Evolutionary conservation across 352 stramenopile genomes (phyloP), one percentile per base, ranked within the genome.

Genomic region (Phytophthora melonis): DNA sequence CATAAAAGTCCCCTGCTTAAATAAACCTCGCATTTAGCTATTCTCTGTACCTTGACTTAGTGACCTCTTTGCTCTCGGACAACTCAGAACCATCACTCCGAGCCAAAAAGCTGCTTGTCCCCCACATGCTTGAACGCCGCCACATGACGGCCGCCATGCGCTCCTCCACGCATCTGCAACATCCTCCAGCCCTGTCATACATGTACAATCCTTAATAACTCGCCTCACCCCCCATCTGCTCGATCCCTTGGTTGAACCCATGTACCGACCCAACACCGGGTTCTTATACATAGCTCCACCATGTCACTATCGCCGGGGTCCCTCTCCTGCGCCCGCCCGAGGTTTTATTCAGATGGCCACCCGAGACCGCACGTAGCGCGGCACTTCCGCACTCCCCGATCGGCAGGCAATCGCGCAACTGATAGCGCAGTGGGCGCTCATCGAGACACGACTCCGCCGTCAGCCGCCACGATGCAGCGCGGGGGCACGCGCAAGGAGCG

Each of bases 401-500:
- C 66, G 53, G 70, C 56, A 67, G 23, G 30, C 58, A 41, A 67
- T 41, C 66, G 58, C 49, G 41, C 66, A 63, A 47, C 19, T 69
- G 63, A 76, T 71, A 74, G 62, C 71, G 75, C 74, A 78, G 57
- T 81, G 45, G 72, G 68, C 72, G 72, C 66, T 65, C 61, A 60
- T 72, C 65, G 47, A 34, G 25, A 56, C 64, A 55, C 57, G 63
- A 49, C 14, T 45, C 30, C 30, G 39, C 14, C 36, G 13, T 8
- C 0, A 7, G 39, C 14, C 39, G 39, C 14, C 39, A 45, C 13
- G 39, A 80, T 79, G 67, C 63, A 74, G 68, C 72, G 74, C 68
- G 78, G 80, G 36, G 82, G 77, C 39, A 90, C 84, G 45, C 89
- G 89, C 74, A 95, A 95, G 63, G 89, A 96, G 82, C 88, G 89